phyloP scores from a whole-genome alignment of 768 basidiomycete species.

The Phlebiopsis flavidoalba region DNA sequence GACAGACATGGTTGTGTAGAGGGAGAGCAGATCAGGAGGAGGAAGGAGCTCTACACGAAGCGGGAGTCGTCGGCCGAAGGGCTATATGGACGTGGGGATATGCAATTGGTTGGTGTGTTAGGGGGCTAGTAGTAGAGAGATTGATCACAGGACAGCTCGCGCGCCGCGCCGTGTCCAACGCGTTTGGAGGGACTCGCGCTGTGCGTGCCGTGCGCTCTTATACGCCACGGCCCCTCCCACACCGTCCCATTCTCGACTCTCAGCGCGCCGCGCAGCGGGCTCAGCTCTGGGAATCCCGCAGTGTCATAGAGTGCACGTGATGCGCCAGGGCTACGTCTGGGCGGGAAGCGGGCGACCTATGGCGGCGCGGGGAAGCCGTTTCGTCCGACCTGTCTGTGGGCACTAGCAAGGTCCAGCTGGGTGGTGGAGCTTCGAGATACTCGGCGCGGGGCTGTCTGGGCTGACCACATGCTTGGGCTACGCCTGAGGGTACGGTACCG shows the following conservation, averaged over 20 bases:
- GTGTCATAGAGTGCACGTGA: not conserved
- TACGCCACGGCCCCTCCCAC: not conserved
- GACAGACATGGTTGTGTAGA: slow-evolving; percentile 12
- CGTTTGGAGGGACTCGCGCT: not conserved
- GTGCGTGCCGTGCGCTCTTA: not conserved
- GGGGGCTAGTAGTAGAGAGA: not conserved
- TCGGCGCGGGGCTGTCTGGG: too few relatives aligned
- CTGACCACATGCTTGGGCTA: too few relatives aligned
- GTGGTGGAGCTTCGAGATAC: too few relatives aligned
- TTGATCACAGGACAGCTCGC: slow-evolving; percentile 2
- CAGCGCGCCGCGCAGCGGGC: not conserved
- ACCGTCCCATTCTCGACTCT: not conserved
- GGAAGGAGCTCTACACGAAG: not conserved
- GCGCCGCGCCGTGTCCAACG: not conserved
- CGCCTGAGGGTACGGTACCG: too few relatives aligned
- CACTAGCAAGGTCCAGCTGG: too few relatives aligned
- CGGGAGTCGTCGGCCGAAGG: not conserved
- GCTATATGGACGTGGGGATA: not conserved
- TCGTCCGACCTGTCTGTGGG: too few relatives aligned
- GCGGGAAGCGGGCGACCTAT: not conserved
- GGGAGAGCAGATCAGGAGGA: not conserved
- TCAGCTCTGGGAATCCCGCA: not conserved
- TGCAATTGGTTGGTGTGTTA: not conserved
- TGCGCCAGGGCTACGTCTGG: not conserved
- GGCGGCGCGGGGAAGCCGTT: too few relatives aligned